Evolutionary conservation across 768 basidiomycete genomes (phyloP), one percentile per base, ranked within the genome.

Genomic region (Naematelia aurantialba): DNA sequence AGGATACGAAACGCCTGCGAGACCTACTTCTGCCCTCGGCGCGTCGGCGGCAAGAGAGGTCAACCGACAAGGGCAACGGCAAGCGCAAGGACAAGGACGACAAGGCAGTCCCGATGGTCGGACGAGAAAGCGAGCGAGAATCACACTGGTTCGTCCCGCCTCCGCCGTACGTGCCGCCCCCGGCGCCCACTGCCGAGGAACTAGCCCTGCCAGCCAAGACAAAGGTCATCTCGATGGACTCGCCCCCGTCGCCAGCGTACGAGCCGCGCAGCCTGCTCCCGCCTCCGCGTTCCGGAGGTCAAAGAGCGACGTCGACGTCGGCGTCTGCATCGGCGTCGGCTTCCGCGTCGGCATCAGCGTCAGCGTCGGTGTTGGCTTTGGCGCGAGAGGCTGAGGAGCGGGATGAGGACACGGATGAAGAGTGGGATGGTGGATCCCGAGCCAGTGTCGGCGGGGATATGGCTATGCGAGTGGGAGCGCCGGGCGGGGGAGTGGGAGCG

Each of bases 131-230:
- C 22, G 46, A 29, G 27, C 12, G 45, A 59, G 59, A 30, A 24
- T 3, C 42, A 45, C 58, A 27, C 44, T 52, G 60, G 45, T 24
- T 48, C 25, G 44, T n/a, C 27, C 64, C 61, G 22, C 64, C 64
- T 21, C 64, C 64, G 17, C 64, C 64, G 2, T 62, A 62, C 26
- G 54, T 13, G 12, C 49, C 45, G 14, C 27, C 53, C 29, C 31
- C 30, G 4, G 22, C 22, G 12, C 3, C 4, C 27, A 46, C 47
- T 3, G 13, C 44, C 13, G 26, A 45, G 31, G 48, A 3, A 29
- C 25, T 60, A 17, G 55, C 47, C n/a, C 47, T 50, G 10, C 27
- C 53, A 2, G 30, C 57, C 2, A 31, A 58, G 25, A 30, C 56
- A 4, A 54, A 58, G 30, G 39, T 54, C 27, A 25, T 57, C 12